phyloP scores from a whole-genome alignment of 148 eudicot genomes.

The Fagopyrum tataricum region DNA sequence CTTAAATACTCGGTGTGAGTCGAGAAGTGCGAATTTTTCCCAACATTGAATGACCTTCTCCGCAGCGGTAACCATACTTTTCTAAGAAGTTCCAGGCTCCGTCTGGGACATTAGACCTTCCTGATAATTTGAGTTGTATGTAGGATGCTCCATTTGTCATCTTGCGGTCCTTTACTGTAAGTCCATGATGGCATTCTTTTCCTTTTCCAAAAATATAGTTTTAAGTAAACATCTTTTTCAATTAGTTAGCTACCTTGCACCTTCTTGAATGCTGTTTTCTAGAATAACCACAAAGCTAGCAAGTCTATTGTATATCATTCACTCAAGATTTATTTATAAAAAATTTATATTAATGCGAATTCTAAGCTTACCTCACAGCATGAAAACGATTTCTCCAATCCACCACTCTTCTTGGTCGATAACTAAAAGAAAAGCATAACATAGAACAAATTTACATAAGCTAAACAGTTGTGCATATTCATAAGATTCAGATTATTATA shows the following conservation, averaged over 20 bases:
- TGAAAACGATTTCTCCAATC: neutral
- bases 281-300: too few relatives aligned
- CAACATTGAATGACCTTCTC: conserved; percentile 37
- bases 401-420: neutral
- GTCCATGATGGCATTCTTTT: neutral
- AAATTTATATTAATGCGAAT: too few relatives aligned
- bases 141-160: conserved; percentile 56
- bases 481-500: neutral
- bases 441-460: neutral
- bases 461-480: neutral
- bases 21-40: too few relatives aligned
- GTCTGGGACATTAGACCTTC: conserved; percentile 31
- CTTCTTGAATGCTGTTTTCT: too few relatives aligned
- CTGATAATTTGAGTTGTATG: conserved; percentile 56
- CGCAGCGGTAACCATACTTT: conserved; percentile 64
- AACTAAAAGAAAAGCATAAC: neutral
- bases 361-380: conserved; percentile 2
- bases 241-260: too few relatives aligned
- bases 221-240: neutral
- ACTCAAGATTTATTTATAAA: too few relatives aligned
- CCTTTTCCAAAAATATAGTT: neutral
- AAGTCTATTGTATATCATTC: too few relatives aligned
- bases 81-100: conserved; percentile 64
- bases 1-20: too few relatives aligned
- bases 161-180: conserved; percentile 47